Evolutionary conservation across 2,329 filamentous ascomycete species (phyloP), one percentile per base, ranked within the genome.

Genomic region (Pseudogymnoascus sp.): DNA sequence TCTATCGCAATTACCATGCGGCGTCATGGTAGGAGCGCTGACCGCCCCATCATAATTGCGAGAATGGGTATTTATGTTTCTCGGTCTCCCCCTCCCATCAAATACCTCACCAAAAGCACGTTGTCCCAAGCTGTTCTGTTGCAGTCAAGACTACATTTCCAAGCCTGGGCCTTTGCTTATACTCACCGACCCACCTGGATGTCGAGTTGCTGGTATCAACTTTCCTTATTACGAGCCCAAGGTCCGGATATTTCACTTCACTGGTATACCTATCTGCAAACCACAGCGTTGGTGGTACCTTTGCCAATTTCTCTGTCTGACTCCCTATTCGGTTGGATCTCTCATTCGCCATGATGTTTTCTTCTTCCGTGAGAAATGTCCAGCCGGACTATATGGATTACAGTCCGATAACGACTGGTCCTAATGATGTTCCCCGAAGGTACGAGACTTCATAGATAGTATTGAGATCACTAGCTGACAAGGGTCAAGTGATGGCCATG

Each of bases 381-480:
- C 72, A 73, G 66, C 70, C 70, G 62, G 72, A 73, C 62, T 72
- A 66, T 71, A 70, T 66, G 68, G 66, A 64, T 40, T 61, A 61
- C 59, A 61, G 36, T 31, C 64, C 69, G 39, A 64, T 66, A 57
- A 63, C 69, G 39, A 70, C 67, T 65, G 67, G 67, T 45, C 63
- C 68, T 36, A 63, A 69, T 54, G 69, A 69, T 54, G 39, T 68
- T 51, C 66, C 71, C 18, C 71, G 70, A 72, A 73, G 72, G 72
- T 74, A 73, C 64, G 70, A 62, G 21, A 34, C 64, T 57, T 57
- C 45, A 57, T 63, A 31, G 62, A 64, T 59, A n/a, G 51, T 60
- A 60, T 37, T 61, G 21, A 42, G 51, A 57, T 57, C 34, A 36
- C 61, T 63, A 68, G 69, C 71, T 73, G 65, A 73, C 67, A 18